A percentile compares a stretch with the other conserved stretches of the same genome.
Conservation (phyloP, 345 rosid species). For the Rhodomyrtus tomentosa region DNA sequence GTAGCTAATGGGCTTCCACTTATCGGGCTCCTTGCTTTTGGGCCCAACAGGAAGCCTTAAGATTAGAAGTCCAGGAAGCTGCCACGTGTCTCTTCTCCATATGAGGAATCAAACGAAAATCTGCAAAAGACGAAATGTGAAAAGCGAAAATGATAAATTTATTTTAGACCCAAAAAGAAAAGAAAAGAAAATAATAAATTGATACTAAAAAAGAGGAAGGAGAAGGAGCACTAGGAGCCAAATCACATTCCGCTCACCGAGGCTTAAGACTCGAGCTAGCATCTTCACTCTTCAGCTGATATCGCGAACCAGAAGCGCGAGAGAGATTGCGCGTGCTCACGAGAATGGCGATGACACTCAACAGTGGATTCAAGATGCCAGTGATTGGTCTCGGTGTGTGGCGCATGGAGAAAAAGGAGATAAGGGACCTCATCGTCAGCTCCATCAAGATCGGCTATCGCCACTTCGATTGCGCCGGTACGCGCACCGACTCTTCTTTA, state of each 20-base stretch:
- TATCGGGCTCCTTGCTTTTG: too few relatives aligned
- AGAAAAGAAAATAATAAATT: too few relatives aligned
- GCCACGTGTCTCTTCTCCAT: too few relatives aligned
- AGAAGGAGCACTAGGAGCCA: not conserved
- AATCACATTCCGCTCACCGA: not conserved
- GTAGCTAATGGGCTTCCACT: too few relatives aligned
- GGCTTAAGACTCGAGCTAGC: not conserved
- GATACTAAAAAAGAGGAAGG: not conserved
- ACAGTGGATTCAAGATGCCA: constrained; percentile 76
- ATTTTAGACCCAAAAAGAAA: too few relatives aligned
- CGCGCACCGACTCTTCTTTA: not conserved
- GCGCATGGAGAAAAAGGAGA: constrained; percentile 60
- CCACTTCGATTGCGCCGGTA: constrained; percentile 94
- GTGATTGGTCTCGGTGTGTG: constrained; percentile 75
- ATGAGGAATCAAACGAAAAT: too few relatives aligned
- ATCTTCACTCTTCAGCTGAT: not conserved
- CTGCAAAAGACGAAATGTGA: too few relatives aligned
- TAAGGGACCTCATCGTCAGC: constrained; percentile 53
- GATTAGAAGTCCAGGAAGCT: too few relatives aligned
- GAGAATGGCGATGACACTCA: constrained; percentile 53
- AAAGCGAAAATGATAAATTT: too few relatives aligned
- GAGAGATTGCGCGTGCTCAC: not conserved
- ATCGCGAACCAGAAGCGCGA: not conserved
- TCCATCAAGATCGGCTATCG: constrained; percentile 83
- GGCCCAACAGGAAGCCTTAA: too few relatives aligned